Base-by-base conservation (phyloP, 2,329 filamentous ascomycete species). In the Colletotrichum viniferum region DNA sequence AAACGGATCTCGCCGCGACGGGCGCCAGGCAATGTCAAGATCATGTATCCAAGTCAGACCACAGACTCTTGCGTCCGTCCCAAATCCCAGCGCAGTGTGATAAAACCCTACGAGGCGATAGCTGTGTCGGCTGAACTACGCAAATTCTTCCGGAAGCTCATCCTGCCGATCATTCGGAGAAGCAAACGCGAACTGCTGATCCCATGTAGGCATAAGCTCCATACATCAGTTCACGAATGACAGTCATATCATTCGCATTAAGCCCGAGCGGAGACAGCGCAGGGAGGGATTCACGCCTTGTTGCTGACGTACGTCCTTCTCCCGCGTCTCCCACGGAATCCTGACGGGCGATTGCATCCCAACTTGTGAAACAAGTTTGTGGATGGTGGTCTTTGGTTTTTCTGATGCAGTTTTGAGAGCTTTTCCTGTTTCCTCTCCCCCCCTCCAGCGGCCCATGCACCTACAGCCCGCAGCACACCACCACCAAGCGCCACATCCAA, bases 351-450 rank as follows among this genome's bases (percentile, higher is more conserved):
- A 36, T 55, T 7, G 21, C 43, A 68, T 68, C 26, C 28, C 8
- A 58, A 28, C 21, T 43, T 43, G 43, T 72, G 73, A 74, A 74
- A 74, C 72, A 34, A n/a, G 38, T 72, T 38, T 26, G 62, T 52
- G 38, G 38, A 34, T 24, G 55, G 32, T 58, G 62, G 32, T 52
- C 61, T 68, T 38, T 68, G 52, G 21, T 14, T 43, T 21, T 63
- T 72, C 69, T 69, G 73, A 75, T 28, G 48, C 63, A 60, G 43
- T 68, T 36, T 52, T 64, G 63, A 68, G 58, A 48, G 16, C 26
- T 32, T 67, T 43, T 43, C n/a, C 21, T 55, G 26, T 52, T n/a
- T 28, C n/a, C 30, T 52, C 43, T 52, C 24, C 30, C 30, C 52
- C 34, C 60, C 13, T 38, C 61, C 38, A 58, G 68, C 34, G 71